Evolutionary conservation across 2,329 filamentous ascomycete species (phyloP), one percentile per base, ranked within the genome.

Genomic region (Penicillium sp.): DNA sequence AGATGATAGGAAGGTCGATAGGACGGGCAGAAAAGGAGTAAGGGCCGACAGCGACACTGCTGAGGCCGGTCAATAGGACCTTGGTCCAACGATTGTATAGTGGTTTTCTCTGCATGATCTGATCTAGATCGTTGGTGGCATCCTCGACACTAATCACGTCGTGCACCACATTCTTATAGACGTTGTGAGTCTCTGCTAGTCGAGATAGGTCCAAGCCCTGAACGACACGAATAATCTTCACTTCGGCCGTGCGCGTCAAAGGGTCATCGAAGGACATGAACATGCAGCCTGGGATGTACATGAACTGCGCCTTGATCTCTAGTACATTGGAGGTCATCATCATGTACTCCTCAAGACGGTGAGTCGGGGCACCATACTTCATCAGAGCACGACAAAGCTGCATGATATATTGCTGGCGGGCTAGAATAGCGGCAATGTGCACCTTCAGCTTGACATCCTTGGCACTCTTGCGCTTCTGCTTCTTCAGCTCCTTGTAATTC

Each of bases 261-360:
- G 64, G 58, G 46, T 75, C 72, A 35, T 82, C 89, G 62, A 95
- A 95, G 4, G 88, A 65, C 58, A 65, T 64, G 44, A 65, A 60
- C 63, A 65, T 65, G 28, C 63, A 65, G 3, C 62, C 63, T 86
- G 66, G 95, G 27, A 95, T 82, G 66, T 95, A 95, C 20, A 95
- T 73, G 62, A 93, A 95, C 61, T 95, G 89, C 5, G 85, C 86
- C 58, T 95, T 87, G 24, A 95, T 90, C 67, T 90, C 87, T 33
- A 95, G 78, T 4, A 93, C 87, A 12, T 87, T 81, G 3, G 90
- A 85, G 4, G 88, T 89, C 87, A 91, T 95, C 57, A 80, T 84
- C 81, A 95, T 84, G 69, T 95, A 95, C 65, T 95, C 74, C 69
- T 95, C 91, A 13, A 65, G 44, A 10, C 63, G 61, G 35, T 65